A percentile compares a stretch with the other conserved stretches of the same genome.
These are phyloP conservation scores for Eucommia ulmoides DNA, from an alignment of 257 asterid genomes.

Conservation along the genomic window DNA sequence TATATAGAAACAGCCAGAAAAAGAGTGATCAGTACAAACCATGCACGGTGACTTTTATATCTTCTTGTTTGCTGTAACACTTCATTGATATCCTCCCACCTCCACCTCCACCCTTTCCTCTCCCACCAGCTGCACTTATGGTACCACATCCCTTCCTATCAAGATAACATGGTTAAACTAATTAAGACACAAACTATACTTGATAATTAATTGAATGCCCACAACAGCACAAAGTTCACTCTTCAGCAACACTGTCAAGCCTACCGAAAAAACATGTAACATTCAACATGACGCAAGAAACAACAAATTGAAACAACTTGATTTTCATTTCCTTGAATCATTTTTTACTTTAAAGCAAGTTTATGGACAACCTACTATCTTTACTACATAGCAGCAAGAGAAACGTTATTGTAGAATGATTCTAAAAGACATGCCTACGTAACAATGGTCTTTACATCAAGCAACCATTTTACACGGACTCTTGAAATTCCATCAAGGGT, in stretches of 20 bases:
- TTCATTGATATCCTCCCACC: slow-evolving; percentile 89
- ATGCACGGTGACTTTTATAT: slow-evolving; percentile 67
- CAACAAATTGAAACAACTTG: too few relatives aligned
- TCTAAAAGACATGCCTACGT: too few relatives aligned
- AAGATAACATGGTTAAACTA: slow-evolving; percentile 17
- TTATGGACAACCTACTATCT: too few relatives aligned
- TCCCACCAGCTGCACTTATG: slow-evolving; percentile 91
- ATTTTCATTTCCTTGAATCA: too few relatives aligned
- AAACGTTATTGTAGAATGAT: too few relatives aligned
- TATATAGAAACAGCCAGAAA: slow-evolving; percentile 19
- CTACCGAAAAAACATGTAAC: not conserved
- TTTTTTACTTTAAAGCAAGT: too few relatives aligned
- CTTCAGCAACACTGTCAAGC: not conserved
- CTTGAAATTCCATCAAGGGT: too few relatives aligned
- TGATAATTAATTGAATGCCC: too few relatives aligned
- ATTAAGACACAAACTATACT: not conserved
- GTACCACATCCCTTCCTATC: slow-evolving; percentile 82
- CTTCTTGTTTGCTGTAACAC: slow-evolving; percentile 98
- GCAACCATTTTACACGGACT: too few relatives aligned
- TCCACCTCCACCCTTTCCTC: slow-evolving; percentile 98
- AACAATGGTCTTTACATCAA: too few relatives aligned
- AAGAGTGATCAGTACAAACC: slow-evolving; percentile 52
- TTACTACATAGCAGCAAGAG: too few relatives aligned
- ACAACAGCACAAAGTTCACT: not conserved
- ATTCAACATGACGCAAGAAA: not conserved